Evolutionary conservation across 441 rosid genomes (phyloP), one percentile per base, ranked within the genome.

Genomic region (Pelargonium australe): DNA sequence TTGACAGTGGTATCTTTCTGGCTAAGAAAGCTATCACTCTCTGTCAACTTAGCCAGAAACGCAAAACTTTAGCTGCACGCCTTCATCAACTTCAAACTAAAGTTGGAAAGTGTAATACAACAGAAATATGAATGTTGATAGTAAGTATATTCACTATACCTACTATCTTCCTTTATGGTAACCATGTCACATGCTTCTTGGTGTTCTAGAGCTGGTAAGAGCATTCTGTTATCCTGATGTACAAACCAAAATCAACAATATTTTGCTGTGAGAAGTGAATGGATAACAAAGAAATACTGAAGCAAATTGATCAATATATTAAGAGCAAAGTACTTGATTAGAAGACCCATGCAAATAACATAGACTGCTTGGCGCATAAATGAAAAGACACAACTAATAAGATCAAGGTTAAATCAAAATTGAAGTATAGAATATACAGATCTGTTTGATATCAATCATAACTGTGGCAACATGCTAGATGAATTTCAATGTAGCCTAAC

Each of bases 201-300:
- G 68, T 60, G 25, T 58, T 78, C 81, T 75, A 83, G 77, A 67
- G 75, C 71, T 8, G 84, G 79, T 64, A 82, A 75, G 73, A 86
- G 79, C 67, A 75, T 80, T 66, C 73, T 80, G 79, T 79, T 79
- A 60, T 92, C 92, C 96, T 88, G 87, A 41, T 45, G 70, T 55
- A 47, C 70, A 68, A 72, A 67, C 63, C 68, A 70, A 68, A 55
- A 55, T 16, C 23, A 17, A 55, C 28, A 28, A 17, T 20, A 28
- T 69, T 49, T 68, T 74, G 77, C 49, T 68, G 57, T 23, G 41
- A 43, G 8, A 68, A 65, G 62, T 7, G 72, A 67, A 75, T 63
- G 57, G 57, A 25, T 41, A 31, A 41, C 5, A 47, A 53, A 66
- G 62, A 70, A 68, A 53, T 66, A 14, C 17, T 66, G 34, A 57